Conservation (phyloP, 768 basidiomycete species). For the Amanita pseudoporphyria region DNA sequence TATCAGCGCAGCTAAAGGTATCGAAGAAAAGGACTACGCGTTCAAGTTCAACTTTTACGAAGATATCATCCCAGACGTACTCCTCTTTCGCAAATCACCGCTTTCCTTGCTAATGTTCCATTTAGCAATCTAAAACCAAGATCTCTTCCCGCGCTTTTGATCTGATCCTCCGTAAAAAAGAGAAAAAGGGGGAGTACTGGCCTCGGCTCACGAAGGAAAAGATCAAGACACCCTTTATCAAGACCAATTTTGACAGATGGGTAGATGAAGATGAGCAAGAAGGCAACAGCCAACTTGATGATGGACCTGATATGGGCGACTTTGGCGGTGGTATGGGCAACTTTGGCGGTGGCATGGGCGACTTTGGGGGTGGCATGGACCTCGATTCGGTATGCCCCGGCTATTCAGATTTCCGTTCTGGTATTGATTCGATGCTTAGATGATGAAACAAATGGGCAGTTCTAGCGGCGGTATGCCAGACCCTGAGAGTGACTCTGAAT, state of each 20-base stretch:
- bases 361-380: conserved; percentile 43
- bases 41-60: conserved; percentile 71
- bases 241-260: conserved; percentile 96
- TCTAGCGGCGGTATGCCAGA: conserved; percentile 15
- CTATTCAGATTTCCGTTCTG: not conserved
- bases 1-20: conserved; percentile 26
- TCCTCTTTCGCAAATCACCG: not conserved
- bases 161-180: conserved; percentile 76
- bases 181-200: conserved; percentile 73
- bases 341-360: conserved; percentile 42
- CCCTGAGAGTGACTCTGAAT: conserved; percentile 18
- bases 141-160: conserved; percentile 60
- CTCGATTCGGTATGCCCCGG: conserved; percentile 42
- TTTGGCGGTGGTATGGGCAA: conserved; percentile 43
- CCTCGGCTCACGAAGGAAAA: conserved; percentile 89
- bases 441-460: conserved; percentile 42
- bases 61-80: conserved; percentile 70
- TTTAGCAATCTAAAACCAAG: conserved; percentile 15
- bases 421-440: conserved; percentile 18
- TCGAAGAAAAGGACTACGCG: conserved; percentile 53
- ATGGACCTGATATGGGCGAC: conserved; percentile 45
- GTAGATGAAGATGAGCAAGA: conserved; percentile 97
- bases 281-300: conserved; percentile 36
- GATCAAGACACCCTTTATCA: conserved; percentile 68
- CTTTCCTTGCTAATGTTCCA: not conserved